Base-by-base conservation (phyloP, 805 yeast species). In the Sungouiozyma ichnusensis region DNA sequence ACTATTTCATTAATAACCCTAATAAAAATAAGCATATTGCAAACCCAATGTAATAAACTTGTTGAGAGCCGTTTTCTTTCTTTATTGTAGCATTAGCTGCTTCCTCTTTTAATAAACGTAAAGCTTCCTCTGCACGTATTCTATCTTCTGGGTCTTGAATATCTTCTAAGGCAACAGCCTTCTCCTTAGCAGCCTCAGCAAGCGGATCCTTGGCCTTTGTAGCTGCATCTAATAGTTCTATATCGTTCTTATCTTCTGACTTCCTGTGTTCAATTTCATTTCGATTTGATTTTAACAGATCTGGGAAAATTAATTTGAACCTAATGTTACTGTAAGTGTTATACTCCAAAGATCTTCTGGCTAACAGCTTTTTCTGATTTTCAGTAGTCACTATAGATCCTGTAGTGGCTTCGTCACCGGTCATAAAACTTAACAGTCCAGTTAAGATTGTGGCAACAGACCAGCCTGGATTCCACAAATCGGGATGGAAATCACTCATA, bases 381-480 rank as follows among this genome's bases (percentile, higher is more conserved):
- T 74, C 82, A 9, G 81, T 71, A 1, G 95, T 76, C 7, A 63
- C 66, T 11, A 87, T 76, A 7, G 90, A 78, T 0, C 97, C 97
- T 0, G 95, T 81, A 2, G 96, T 85, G 19, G 73, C 65, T 51
- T 88, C 97, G 45, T 76, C 75, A 8, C 92, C 81, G 1, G 94
- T 85, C 97, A 88, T 88, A 55, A 88, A 88, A 58, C 95, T 85
- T 49, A 88, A 67, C 32, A 88, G 66, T 0, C 97, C 97, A 9
- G 79, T 84, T 51, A 88, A 69, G 16, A 88, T 88, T 0, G 97
- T 87, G 29, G 85, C 70, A 19, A 88, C 96, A 36, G 87, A 78
- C 97, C 97, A 88, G 5, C 94, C 86, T 1, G 97, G 97, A 60
- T 88, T 87, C 97, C 97, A 88, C 1, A 82, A 68, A 60, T 87